Evolutionary conservation across 306 rosid genomes (phyloP).

Genomic region (Ochetophila trinervis): DNA sequence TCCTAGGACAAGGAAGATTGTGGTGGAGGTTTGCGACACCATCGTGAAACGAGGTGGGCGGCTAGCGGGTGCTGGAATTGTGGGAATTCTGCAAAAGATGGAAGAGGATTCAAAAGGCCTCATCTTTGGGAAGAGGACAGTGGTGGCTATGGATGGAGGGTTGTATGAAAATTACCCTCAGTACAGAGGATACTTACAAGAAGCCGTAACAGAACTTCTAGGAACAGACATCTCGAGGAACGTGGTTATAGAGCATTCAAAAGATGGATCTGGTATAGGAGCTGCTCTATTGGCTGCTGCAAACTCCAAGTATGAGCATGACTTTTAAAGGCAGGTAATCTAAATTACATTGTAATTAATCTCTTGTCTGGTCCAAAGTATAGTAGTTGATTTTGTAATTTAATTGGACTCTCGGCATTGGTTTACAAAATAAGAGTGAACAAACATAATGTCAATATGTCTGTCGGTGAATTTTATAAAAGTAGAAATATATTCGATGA

Average conservation of each 20-base stretch:
- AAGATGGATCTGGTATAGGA: conserved; percentile 93
- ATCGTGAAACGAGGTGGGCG: conserved; percentile 85
- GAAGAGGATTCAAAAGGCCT: conserved; percentile 63
- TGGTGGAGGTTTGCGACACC: conserved; percentile 77
- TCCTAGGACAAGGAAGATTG: conserved; percentile 56
- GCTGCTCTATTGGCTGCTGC: conserved; percentile 97
- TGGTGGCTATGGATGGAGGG: conserved; percentile 95
- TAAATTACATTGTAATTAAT: not conserved
- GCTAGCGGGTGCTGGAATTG: conserved; percentile 93
- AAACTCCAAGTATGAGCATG: conserved; percentile 59
- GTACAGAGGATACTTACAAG: conserved; percentile 55
- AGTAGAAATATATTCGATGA: too few species aligned
- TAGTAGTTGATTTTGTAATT: not conserved
- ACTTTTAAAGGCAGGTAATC: conserved; percentile 23
- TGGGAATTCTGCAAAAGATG: conserved; percentile 81
- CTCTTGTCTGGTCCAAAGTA: not conserved
- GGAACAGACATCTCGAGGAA: conserved; percentile 60
- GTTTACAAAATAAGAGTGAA: not conserved
- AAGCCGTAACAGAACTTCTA: conserved; percentile 58
- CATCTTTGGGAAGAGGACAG: conserved; percentile 71
- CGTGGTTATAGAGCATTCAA: conserved; percentile 62
- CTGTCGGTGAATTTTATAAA: too few species aligned
- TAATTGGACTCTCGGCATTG: not conserved
- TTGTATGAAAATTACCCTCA: conserved; percentile 81
- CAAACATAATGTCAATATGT: not conserved